Conservation (phyloP, 2,329 filamentous ascomycete species). For the Colletotrichum gloeosporioides region DNA sequence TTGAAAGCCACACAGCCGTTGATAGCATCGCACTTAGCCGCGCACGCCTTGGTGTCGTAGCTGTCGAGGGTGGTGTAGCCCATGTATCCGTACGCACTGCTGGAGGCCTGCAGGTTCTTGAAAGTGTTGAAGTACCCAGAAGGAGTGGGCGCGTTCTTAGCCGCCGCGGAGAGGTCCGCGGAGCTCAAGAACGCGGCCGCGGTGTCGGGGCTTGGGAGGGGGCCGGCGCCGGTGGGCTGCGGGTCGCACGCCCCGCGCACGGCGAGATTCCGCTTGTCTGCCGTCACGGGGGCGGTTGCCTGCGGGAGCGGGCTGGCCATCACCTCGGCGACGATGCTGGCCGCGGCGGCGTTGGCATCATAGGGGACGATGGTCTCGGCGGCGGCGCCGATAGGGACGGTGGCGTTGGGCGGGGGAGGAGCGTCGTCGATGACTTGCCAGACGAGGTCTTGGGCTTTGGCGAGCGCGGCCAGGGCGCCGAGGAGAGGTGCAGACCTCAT, state of each 20-base stretch:
- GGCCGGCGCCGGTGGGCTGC: background rate
- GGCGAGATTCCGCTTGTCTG: background rate
- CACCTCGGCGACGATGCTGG: background rate
- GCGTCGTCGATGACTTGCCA: background rate
- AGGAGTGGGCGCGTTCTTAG: background rate
- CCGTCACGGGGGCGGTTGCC: background rate
- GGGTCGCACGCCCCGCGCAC: background rate
- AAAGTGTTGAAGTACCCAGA: background rate
- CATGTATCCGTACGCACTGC: background rate
- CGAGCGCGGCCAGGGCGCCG: background rate
- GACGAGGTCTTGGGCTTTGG: background rate
- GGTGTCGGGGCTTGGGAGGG: background rate
- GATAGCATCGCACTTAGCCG: background rate
- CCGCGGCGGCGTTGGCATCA: background rate
- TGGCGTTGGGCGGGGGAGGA: background rate
- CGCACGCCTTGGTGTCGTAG: background rate
- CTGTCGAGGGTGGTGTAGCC: background rate
- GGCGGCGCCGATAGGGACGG: background rate
- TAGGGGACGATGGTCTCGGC: background rate
- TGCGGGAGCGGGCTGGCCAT: background rate
- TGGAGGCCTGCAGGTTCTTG: background rate
- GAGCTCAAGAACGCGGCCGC: background rate
- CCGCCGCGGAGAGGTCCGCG: background rate
- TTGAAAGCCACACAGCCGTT: background rate
- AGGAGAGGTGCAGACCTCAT: background rate